Percentiles rank a stretch among this genome's conserved stretches.
Conservation (phyloP, 805 yeast genomes). For the Pichia cabralensis region DNA sequence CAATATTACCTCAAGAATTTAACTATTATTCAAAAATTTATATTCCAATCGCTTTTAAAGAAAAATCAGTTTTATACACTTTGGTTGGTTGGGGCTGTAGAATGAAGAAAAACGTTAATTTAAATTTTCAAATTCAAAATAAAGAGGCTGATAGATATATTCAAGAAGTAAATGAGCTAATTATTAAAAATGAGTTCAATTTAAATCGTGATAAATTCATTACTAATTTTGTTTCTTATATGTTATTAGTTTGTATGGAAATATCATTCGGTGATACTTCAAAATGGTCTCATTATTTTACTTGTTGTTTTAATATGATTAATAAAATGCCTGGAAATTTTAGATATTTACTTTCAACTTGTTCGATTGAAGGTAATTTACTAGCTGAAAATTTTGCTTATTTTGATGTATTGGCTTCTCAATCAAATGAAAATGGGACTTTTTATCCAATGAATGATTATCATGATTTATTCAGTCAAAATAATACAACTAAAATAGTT, state of each 20-base stretch:
- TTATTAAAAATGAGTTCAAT: constrained; percentile 6
- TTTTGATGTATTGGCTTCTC: constrained; percentile 31
- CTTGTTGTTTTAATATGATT: constrained; percentile 19
- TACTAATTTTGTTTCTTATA: constrained; percentile 20
- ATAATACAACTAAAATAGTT: constrained; percentile 9
- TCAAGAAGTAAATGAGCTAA: constrained; percentile 7
- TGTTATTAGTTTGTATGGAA: constrained; percentile 25
- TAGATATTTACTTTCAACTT: constrained; percentile 18
- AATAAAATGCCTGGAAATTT: constrained; percentile 21
- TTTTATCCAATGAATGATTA: constrained; percentile 27
- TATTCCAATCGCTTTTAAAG: constrained; percentile 42
- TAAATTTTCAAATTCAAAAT: constrained; percentile 16
- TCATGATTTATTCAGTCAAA: constrained; percentile 18
- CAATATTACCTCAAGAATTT: constrained; percentile 36
- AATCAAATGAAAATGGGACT: constrained; percentile 29
- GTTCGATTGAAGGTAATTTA: constrained; percentile 27
- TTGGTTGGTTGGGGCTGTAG: constrained; percentile 48
- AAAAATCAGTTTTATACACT: constrained; percentile 37
- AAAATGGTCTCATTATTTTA: constrained; percentile 28
- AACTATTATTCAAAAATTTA: constrained; percentile 45
- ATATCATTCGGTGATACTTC: constrained; percentile 24
- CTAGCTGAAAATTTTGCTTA: constrained; percentile 30
- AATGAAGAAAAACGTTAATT: constrained; percentile 12
- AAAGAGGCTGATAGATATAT: constrained; percentile 14
- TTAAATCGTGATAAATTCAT: constrained; percentile 17